Evolutionary conservation across 768 basidiomycete genomes (phyloP).

Genomic region (Mycena olivaceomarginata): DNA sequence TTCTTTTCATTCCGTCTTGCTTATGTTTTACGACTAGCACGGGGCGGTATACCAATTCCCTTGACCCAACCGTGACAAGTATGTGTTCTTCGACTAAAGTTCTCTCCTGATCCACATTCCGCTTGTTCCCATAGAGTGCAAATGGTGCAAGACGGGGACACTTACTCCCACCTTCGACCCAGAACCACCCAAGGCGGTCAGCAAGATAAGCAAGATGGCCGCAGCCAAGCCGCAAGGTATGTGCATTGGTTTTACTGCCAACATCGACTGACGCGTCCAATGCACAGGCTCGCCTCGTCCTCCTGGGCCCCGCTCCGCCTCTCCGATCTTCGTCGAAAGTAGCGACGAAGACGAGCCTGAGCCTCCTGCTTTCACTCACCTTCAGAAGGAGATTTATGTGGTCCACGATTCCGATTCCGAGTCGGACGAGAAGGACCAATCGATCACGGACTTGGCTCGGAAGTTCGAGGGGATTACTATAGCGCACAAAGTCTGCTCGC

Average conservation of each 20-base stretch:
- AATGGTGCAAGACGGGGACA: slow-evolving; percentile 76
- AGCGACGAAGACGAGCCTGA: slow-evolving; percentile 24
- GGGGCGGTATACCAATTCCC: slow-evolving; percentile 18
- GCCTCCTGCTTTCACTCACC: not conserved
- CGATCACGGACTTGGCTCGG: slow-evolving; percentile 22
- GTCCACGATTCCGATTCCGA: slow-evolving; percentile 43
- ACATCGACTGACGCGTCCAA: not conserved
- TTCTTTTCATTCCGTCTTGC: not conserved
- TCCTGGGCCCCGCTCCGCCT: slow-evolving; percentile 8
- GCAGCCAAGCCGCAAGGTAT: slow-evolving; percentile 68
- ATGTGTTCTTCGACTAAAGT: not conserved
- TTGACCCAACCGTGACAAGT: slow-evolving; percentile 16
- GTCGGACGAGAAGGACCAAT: not conserved
- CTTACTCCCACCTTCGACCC: slow-evolving; percentile 74
- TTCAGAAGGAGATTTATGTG: slow-evolving; percentile 25
- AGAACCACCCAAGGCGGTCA: slow-evolving; percentile 53
- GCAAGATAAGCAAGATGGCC: slow-evolving; percentile 65
- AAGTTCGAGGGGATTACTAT: slow-evolving; percentile 34
- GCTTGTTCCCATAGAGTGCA: slow-evolving; percentile 70
- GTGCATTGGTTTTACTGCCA: not conserved
- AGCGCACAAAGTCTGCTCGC: slow-evolving; percentile 29
- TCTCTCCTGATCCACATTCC: not conserved
- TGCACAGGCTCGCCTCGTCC: slow-evolving; percentile 58
- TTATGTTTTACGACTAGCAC: not conserved
- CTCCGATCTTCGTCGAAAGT: slow-evolving; percentile 15